A percentile compares a stretch with the other conserved stretches of the same genome.
These are phyloP conservation scores for Acer campestre DNA, from an alignment of 345 rosid species.

Conservation along the genomic window DNA sequence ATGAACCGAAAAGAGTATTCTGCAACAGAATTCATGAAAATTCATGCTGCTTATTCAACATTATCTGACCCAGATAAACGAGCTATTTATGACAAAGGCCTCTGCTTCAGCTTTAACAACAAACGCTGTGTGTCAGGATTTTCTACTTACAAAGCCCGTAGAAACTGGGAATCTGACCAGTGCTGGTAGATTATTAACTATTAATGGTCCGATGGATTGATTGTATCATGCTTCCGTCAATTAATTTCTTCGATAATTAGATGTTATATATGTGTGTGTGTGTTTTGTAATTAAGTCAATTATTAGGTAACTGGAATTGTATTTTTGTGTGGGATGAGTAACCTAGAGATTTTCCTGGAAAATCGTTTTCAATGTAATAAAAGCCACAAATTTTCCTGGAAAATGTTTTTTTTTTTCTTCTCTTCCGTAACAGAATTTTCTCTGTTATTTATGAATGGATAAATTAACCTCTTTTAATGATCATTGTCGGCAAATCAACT, in stretches of 20 bases:
- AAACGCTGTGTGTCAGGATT: slow-evolving; percentile 24
- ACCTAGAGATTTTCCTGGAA: background rate
- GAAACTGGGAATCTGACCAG: slow-evolving; percentile 75
- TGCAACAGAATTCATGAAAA: slow-evolving; percentile 44
- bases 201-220: too few relatives aligned
- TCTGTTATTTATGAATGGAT: too few relatives aligned
- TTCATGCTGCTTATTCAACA: slow-evolving; percentile 60
- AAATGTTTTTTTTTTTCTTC: too few relatives aligned
- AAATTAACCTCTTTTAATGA: too few relatives aligned
- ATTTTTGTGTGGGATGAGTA: too few relatives aligned
- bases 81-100: slow-evolving; percentile 49
- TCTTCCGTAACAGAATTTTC: too few relatives aligned
- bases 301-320: too few relatives aligned
- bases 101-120: slow-evolving; percentile 5
- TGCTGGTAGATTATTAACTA: slow-evolving; percentile 52
- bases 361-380: background rate
- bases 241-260: too few relatives aligned
- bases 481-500: too few relatives aligned
- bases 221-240: too few relatives aligned
- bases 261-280: background rate
- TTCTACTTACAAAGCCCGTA: slow-evolving; percentile 25
- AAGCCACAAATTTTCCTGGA: too few relatives aligned
- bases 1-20: slow-evolving; percentile 42
- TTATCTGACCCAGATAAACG: slow-evolving; percentile 57
- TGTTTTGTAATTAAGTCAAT: background rate